These are phyloP conservation scores for Pythium periplocum DNA, from an alignment of 352 stramenopile genomes.

Conservation along the genomic window DNA sequence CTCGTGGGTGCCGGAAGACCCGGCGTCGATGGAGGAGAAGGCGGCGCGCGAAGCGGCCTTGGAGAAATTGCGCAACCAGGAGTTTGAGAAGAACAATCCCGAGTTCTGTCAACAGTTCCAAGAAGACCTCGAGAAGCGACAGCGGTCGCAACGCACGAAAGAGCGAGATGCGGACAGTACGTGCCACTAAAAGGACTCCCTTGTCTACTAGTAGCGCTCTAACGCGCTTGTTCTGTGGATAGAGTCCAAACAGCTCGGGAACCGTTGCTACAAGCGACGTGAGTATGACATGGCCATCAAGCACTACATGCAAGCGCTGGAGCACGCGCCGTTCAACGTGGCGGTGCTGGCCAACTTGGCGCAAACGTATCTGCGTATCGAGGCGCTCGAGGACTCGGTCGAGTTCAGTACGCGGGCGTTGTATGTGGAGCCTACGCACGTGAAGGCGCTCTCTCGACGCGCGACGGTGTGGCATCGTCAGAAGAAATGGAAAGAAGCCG, in stretches of 20 bases:
- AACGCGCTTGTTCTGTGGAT: neutral
- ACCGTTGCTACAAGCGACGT: constrained; percentile 52
- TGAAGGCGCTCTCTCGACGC: constrained; percentile 70
- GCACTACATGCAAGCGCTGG: constrained; percentile 65
- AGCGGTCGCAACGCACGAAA: constrained; percentile 49
- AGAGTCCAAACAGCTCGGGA: constrained; percentile 60
- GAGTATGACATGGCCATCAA: constrained; percentile 50
- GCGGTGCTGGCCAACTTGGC: constrained; percentile 69
- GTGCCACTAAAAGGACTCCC: constrained; percentile 2
- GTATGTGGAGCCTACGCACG: constrained; percentile 42
- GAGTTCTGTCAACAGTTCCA: constrained; percentile 80
- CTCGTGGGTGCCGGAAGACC: constrained; percentile 70
- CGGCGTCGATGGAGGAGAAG: constrained; percentile 57
- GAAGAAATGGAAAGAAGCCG: constrained; percentile 39
- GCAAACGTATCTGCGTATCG: constrained; percentile 48
- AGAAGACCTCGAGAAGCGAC: constrained; percentile 57
- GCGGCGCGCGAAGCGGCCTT: constrained; percentile 41
- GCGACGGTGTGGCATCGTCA: constrained; percentile 47
- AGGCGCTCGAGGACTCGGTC: constrained; percentile 45
- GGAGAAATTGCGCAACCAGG: constrained; percentile 57
- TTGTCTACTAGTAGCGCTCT: no score
- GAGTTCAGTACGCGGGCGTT: constrained; percentile 69
- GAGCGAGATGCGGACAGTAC: constrained; percentile 45
- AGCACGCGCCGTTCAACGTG: constrained; percentile 47
- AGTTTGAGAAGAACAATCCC: constrained; percentile 74